Conservation (phyloP, 345 rosid species). For the Aquilaria sinensis region DNA sequence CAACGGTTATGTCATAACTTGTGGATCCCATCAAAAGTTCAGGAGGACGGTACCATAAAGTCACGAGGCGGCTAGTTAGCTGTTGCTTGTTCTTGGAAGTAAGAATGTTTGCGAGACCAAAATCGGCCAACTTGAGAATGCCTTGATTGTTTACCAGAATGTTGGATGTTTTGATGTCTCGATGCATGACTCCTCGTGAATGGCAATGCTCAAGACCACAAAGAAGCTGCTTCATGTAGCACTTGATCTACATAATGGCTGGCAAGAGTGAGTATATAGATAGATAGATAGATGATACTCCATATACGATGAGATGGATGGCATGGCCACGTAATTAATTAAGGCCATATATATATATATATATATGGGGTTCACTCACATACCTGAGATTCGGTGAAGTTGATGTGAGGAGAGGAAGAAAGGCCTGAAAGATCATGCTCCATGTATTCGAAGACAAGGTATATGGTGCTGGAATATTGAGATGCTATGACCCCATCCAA, state of each 20-base stretch:
- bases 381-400: conserved; percentile 59
- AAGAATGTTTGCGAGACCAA: conserved; percentile 62
- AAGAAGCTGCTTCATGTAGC: conserved; percentile 76
- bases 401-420: conserved; percentile 46
- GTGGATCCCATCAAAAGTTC: conserved; percentile 84
- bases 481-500: conserved; percentile 71
- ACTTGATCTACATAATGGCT: conserved; percentile 39
- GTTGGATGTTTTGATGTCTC: conserved; percentile 70
- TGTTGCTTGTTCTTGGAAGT: conserved; percentile 38
- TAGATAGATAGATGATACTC: no score
- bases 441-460: conserved; percentile 84
- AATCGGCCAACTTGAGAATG: conserved; percentile 63
- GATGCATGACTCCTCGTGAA: conserved; percentile 58
- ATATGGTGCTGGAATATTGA: conserved; percentile 44
- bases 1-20: conserved; percentile 60
- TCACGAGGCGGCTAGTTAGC: conserved; percentile 73
- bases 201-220: conserved; percentile 73
- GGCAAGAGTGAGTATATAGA: no score
- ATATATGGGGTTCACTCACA: no score
- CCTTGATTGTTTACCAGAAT: conserved; percentile 74
- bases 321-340: no score
- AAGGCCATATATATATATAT: no score
- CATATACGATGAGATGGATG: no score
- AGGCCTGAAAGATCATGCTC: conserved; percentile 82
- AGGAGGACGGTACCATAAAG: conserved; percentile 84